Percentiles rank a stretch among this genome's conserved stretches.
Evolutionary conservation across 345 rosid genomes (phyloP).

Genomic region (Dipteronia sinensis): DNA sequence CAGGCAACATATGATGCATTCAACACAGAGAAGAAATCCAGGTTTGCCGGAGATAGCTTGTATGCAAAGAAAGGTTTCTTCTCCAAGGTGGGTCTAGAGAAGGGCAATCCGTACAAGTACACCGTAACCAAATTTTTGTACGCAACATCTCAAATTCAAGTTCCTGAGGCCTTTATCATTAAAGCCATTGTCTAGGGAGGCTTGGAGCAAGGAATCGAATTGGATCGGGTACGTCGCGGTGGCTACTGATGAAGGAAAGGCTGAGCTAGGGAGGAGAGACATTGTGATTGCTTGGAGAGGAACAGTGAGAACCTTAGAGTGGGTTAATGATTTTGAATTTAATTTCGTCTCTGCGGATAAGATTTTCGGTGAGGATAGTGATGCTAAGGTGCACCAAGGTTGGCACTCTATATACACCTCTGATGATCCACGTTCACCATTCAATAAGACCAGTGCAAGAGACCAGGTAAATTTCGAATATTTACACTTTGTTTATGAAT

Average conservation of each 20-base stretch:
- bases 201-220: constrained; percentile 83
- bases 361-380: constrained; percentile 42
- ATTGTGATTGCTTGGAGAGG: constrained; percentile 92
- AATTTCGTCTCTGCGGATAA: constrained; percentile 50
- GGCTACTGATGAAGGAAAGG: constrained; percentile 69
- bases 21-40: constrained; percentile 54
- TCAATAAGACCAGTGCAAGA: constrained; percentile 55
- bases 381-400: constrained; percentile 69
- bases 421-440: constrained; percentile 62
- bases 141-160: constrained; percentile 58
- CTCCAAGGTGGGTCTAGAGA: constrained; percentile 52
- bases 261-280: constrained; percentile 72
- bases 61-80: constrained; percentile 61
- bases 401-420: constrained; percentile 91
- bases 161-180: constrained; percentile 74
- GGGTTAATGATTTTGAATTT: constrained; percentile 68
- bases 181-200: constrained; percentile 65
- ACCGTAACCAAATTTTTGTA: constrained; percentile 67
- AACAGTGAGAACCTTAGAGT: constrained; percentile 64
- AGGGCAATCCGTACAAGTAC: constrained; percentile 63
- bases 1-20: constrained; percentile 78
- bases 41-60: constrained; percentile 62
- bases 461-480: constrained; percentile 47
- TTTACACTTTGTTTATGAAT: background rate
- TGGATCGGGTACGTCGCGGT: constrained; percentile 90